Evolutionary conservation across 371 early-diverging fungal genomes (phyloP).

Genomic region (Mucor circinelloides): DNA sequence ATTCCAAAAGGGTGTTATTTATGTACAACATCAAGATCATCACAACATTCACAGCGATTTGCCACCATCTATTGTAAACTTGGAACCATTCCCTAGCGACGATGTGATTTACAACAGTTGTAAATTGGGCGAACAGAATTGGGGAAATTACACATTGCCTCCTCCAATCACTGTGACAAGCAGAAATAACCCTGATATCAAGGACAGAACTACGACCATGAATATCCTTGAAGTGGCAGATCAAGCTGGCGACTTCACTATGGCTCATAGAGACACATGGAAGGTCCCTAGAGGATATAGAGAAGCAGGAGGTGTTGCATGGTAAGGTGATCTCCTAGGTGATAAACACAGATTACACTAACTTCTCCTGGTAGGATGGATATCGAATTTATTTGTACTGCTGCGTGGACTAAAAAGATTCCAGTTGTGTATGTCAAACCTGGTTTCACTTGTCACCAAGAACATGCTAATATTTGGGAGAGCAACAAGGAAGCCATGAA

Average conservation of each 20-base stretch:
- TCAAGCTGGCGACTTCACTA: conserved; percentile 49
- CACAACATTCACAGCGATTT: conserved; percentile 34
- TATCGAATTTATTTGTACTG: conserved; percentile 48
- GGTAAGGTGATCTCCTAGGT: conserved; percentile 16
- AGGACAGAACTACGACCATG: conserved; percentile 16
- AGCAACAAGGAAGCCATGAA: conserved; percentile 23
- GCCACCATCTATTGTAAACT: conserved; percentile 35
- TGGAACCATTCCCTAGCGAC: conserved; percentile 38
- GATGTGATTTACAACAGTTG: conserved; percentile 40
- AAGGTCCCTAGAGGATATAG: conserved; percentile 39
- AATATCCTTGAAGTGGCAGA: conserved; percentile 36
- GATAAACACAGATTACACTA: neutral
- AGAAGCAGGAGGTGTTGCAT: conserved; percentile 43
- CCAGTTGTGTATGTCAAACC: conserved; percentile 34
- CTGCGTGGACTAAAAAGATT: conserved; percentile 43
- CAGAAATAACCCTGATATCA: conserved; percentile 14
- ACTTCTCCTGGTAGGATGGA: conserved; percentile 27
- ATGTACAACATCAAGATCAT: conserved; percentile 43
- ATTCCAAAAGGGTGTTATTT: conserved; percentile 41
- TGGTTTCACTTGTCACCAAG: conserved; percentile 46
- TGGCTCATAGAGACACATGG: conserved; percentile 55
- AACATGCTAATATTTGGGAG: conserved; percentile 34
- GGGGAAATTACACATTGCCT: conserved; percentile 42
- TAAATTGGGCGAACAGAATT: conserved; percentile 29
- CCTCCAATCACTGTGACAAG: conserved; percentile 31